Evolutionary conservation across 331 rosid species (phyloP).

Genomic region (Prunus yedoensis): DNA sequence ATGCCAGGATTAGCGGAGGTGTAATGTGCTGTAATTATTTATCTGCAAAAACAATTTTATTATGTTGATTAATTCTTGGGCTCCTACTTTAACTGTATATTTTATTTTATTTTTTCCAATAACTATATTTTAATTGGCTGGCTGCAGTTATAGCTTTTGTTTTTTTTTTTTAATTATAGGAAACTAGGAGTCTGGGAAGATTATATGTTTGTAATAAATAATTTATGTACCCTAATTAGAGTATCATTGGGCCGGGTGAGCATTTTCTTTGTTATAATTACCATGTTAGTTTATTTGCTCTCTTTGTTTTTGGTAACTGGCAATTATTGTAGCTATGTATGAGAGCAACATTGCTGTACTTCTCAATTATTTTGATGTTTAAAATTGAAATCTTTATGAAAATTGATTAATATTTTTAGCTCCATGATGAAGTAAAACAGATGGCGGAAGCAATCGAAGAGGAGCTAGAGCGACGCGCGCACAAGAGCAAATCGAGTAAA

Average conservation of each 20-base stretch:
- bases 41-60: background rate
- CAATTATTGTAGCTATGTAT: constrained; percentile 10
- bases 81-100: no score
- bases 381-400: background rate
- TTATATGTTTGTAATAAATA: background rate
- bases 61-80: no score
- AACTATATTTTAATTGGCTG: no score
- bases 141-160: no score
- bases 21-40: background rate
- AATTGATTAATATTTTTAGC: background rate
- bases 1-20: background rate
- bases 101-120: no score
- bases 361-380: background rate
- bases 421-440: no score
- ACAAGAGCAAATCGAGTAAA: no score
- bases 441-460: no score
- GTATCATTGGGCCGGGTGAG: constrained; percentile 20
- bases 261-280: constrained; percentile 12
- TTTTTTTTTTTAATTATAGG: background rate
- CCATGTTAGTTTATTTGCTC: background rate
- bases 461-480: no score
- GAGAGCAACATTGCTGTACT: constrained; percentile 9
- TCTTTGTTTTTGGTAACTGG: constrained; percentile 1
- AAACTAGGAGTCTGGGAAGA: background rate
- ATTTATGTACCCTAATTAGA: background rate